Percentiles rank a stretch among this genome's conserved stretches.
Conservation (phyloP, 129 eudicot genomes). For the Deinandra increscens region DNA sequence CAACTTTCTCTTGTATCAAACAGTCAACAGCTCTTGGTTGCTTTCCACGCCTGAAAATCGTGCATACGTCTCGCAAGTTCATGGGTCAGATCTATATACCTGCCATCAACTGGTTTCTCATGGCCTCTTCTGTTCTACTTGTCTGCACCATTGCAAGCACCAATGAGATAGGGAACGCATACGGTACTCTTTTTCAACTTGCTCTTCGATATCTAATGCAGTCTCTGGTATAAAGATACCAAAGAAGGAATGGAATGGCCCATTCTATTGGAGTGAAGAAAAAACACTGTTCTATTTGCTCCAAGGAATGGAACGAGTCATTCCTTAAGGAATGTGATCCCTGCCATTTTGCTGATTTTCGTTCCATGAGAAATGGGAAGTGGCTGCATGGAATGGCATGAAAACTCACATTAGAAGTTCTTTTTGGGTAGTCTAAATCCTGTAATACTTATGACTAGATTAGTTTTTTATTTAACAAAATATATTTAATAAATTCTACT, state of each 20-base stretch:
- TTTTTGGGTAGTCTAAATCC: background rate
- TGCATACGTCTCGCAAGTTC: constrained; percentile 89
- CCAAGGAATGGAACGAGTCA: background rate
- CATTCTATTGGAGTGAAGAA: too few species aligned
- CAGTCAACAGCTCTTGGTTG: constrained; percentile 96
- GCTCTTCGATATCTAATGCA: background rate
- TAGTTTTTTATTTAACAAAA: background rate
- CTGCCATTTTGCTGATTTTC: background rate
- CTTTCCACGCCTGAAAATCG: constrained; percentile 88
- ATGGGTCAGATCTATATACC: constrained; percentile 99
- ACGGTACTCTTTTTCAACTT: constrained; percentile 49
- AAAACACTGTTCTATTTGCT: too few species aligned
- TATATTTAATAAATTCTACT: background rate
- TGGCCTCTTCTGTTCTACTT: constrained; percentile 66
- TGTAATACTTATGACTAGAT: background rate
- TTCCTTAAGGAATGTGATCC: background rate
- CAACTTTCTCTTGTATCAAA: constrained; percentile 92
- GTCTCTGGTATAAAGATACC: background rate
- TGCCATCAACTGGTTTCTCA: constrained; percentile 85
- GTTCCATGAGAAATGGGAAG: background rate
- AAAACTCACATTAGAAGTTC: background rate
- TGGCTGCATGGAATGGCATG: background rate
- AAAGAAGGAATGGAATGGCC: background rate
- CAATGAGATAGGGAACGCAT: constrained; percentile 92
- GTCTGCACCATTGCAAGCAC: constrained; percentile 86